Conservation (phyloP, 495 filamentous ascomycete species). For the Lasiosphaeria miniovina region DNA sequence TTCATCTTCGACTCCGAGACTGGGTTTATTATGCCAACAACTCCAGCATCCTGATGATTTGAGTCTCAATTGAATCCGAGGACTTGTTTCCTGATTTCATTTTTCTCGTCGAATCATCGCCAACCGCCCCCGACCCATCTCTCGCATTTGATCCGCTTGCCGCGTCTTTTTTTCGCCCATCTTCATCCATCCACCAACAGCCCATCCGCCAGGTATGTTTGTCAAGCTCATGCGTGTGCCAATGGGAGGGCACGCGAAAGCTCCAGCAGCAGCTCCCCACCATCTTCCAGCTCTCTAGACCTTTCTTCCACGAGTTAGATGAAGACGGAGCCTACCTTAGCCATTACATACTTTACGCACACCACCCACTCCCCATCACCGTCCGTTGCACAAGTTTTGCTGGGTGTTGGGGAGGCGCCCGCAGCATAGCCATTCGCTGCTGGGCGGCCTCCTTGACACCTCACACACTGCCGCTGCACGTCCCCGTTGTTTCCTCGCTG, state of each 20-base stretch:
- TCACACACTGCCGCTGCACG: too few species aligned
- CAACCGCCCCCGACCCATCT: background rate
- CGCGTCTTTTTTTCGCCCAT: too few species aligned
- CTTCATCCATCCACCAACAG: background rate
- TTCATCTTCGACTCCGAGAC: conserved; percentile 24
- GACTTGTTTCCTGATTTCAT: conserved; percentile 1
- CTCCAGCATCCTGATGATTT: conserved; percentile 6
- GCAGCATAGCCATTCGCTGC: too few species aligned
- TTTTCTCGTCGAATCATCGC: background rate
- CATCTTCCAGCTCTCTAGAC: background rate
- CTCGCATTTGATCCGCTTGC: background rate
- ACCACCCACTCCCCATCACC: background rate
- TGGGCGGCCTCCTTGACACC: too few species aligned
- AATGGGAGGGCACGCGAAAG: background rate
- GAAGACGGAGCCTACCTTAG: background rate
- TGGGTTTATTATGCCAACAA: conserved; percentile 9
- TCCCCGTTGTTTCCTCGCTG: conserved; percentile 10
- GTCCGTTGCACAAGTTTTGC: background rate
- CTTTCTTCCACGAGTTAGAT: conserved; percentile 4
- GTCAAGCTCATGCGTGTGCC: background rate
- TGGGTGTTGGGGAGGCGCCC: background rate
- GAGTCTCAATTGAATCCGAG: conserved; percentile 16
- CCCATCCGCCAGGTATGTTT: background rate
- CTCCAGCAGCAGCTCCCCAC: background rate
- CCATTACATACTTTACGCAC: background rate